A percentile compares a stretch with the other conserved stretches of the same genome.
Conservation (phyloP, 73 alveolate genomes). For the Breviolum minutum region DNA sequence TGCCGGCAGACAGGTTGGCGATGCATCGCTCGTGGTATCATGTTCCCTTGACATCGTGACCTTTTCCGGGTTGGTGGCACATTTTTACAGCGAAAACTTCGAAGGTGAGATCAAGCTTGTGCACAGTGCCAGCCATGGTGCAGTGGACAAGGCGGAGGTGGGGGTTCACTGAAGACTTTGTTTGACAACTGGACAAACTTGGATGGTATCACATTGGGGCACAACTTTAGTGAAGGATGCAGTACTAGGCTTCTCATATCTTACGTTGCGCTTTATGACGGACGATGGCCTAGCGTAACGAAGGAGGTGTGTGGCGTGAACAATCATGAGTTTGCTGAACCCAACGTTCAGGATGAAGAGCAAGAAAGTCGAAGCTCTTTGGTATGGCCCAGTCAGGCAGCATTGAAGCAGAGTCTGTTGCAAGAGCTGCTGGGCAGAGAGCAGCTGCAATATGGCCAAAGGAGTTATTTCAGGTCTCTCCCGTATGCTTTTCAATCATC, state of each 20-base stretch:
- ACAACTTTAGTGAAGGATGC: no score
- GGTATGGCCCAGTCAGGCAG: constrained; percentile 28
- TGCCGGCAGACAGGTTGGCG: not conserved
- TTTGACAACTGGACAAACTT: not conserved
- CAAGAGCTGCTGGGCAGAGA: not conserved
- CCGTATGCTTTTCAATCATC: no score
- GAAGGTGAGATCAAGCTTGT: constrained; percentile 9
- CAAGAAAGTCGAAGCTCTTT: not conserved
- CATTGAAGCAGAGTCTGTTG: constrained; percentile 3
- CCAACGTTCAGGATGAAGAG: not conserved
- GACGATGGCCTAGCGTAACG: no score
- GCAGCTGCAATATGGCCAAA: no score
- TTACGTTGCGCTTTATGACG: no score
- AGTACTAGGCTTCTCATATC: not conserved
- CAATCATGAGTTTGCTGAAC: no score
- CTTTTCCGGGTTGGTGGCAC: not conserved
- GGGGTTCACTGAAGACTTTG: not conserved
- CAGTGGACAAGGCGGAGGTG: not conserved
- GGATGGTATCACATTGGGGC: no score
- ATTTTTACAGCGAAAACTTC: no score
- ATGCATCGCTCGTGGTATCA: not conserved
- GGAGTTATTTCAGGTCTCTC: not conserved
- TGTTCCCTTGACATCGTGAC: not conserved
- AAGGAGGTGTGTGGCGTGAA: no score
- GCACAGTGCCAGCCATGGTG: constrained; percentile 23